These are phyloP conservation scores for Adansonia grandidieri DNA, from an alignment of 441 rosid genomes.

Conservation along the genomic window DNA sequence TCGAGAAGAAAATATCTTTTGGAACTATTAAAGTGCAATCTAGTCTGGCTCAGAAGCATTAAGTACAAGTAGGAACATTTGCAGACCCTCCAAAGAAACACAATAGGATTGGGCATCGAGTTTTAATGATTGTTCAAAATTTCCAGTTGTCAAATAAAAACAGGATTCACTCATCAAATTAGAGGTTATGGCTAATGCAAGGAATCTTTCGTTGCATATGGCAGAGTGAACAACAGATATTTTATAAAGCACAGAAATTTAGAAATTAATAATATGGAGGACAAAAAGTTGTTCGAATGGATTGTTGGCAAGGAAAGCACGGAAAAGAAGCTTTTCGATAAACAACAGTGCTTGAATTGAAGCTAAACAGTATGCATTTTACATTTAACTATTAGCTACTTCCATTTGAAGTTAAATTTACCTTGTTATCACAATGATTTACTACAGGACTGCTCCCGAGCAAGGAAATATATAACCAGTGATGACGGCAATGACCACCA, in stretches of 20 bases:
- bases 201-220: background rate
- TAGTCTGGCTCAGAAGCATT: background rate
- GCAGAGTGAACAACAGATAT: background rate
- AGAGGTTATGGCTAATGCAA: background rate
- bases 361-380: background rate
- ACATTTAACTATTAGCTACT: background rate
- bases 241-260: background rate
- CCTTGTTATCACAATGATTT: conserved; percentile 27
- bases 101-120: background rate
- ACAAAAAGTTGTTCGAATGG: background rate
- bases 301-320: background rate
- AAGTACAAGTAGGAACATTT: background rate
- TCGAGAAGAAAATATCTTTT: background rate
- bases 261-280: background rate
- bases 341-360: background rate
- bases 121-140: background rate
- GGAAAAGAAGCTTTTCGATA: background rate
- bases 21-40: background rate
- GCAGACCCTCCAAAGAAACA: background rate
- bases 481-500: conserved; percentile 63
- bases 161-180: background rate
- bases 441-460: conserved; percentile 27
- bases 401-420: conserved; percentile 21
- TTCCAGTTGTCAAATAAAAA: background rate
- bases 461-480: conserved; percentile 28